Base-by-base conservation (phyloP, 208 protist species). In the Crithidia expoeki region DNA sequence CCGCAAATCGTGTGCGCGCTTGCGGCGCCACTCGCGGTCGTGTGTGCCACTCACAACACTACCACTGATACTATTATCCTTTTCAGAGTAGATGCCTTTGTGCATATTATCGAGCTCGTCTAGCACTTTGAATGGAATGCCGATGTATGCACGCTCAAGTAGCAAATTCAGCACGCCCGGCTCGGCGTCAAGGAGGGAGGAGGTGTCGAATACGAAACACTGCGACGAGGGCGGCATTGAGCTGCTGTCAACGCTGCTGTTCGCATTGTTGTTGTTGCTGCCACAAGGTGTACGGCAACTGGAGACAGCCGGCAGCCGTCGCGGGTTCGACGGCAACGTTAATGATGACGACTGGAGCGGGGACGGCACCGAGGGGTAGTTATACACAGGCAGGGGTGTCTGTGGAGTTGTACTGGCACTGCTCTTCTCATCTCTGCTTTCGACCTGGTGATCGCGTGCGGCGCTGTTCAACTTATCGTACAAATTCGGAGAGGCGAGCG, bases 171-270 rank as follows among this genome's bases (percentile, higher is more conserved):
- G 55, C 50, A 83, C 72, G 0, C 74, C 76, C 2, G 72, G 63
- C 19, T 87, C 76, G 5, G 85, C 76, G 50, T 83, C 51, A 4
- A 96, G 60, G 2, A 96, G 61, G 36, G 81, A 83, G 57, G 71
- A 86, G 11, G 91, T 96, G 74, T 96, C 91, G 28, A 96, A 88
- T 12, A 96, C 88, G 25, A 94, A 21, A 63, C 76, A 80, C 40
- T 68, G 33, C 51, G 55, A 10, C 2, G 42, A 49, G 16, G 58
- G 28, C 36, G 50, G 64, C 21, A 28, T 19, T 33, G 7, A 25
- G 17, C 21, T 38, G 28, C 68, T 40, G 36, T 12, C 12, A 12
- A 5, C 36, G 36, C 36, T 12, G 36, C 12, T 40, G 36, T 40
- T n/a, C n/a, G n/a, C n/a, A n/a, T n/a, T 40, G 36, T 12, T 40